Percentiles rank a stretch among this genome's conserved stretches.
Evolutionary conservation across 2,329 filamentous ascomycete genomes (phyloP).

Genomic region (Trichophyton schoenleinii): DNA sequence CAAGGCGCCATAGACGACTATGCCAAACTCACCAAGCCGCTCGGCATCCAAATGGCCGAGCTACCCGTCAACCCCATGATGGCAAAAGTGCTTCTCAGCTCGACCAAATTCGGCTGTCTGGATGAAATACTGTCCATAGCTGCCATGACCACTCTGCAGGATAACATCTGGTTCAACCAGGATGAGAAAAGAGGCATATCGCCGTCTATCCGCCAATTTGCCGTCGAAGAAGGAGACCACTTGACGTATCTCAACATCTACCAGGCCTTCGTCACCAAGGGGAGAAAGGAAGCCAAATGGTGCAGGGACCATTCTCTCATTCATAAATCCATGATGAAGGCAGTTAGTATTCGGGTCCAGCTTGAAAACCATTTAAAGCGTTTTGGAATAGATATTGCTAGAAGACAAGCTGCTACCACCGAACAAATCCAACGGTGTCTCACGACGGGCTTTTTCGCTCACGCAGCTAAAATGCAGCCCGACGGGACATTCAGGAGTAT

Average conservation of each 20-base stretch:
- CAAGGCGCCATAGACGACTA: slow-evolving; percentile 79
- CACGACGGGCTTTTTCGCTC: slow-evolving; percentile 80
- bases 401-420: slow-evolving; percentile 35
- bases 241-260: slow-evolving; percentile 89
- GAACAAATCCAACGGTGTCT: slow-evolving; percentile 76
- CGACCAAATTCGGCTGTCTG: slow-evolving; percentile 62
- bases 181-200: slow-evolving; percentile 67
- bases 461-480: slow-evolving; percentile 84
- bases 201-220: slow-evolving; percentile 64
- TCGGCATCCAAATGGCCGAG: slow-evolving; percentile 88
- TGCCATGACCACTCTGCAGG: slow-evolving; percentile 81
- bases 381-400: slow-evolving; percentile 53
- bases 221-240: slow-evolving; percentile 87
- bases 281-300: slow-evolving; percentile 72
- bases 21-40: slow-evolving; percentile 74
- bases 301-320: slow-evolving; percentile 80
- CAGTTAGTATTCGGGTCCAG: slow-evolving; percentile 76
- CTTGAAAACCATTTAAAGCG: slow-evolving; percentile 76
- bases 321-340: slow-evolving; percentile 68
- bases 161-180: slow-evolving; percentile 62
- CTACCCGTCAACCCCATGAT: slow-evolving; percentile 92
- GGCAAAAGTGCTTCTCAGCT: slow-evolving; percentile 70
- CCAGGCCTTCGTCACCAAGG: slow-evolving; percentile 70
- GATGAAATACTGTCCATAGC: slow-evolving; percentile 83
- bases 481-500: slow-evolving; percentile 84